Base-by-base conservation (phyloP, 2,329 filamentous ascomycete genomes). In the Talaromyces sp. region DNA sequence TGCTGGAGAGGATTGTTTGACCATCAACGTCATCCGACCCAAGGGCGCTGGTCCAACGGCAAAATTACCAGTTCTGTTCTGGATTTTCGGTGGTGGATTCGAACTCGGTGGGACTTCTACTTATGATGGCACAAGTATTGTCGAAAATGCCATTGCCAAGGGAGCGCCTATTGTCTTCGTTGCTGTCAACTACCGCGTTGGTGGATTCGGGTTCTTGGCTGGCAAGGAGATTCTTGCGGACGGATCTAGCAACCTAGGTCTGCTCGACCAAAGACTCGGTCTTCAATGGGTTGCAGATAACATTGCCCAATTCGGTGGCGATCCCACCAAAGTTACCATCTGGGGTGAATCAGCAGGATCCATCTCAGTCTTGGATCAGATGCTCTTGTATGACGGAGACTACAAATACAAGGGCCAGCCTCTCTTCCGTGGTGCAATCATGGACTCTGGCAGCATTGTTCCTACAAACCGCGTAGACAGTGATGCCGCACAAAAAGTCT, bases 201-300 rank as follows among this genome's bases (percentile, higher is more conserved):
- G 85, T 7, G 90, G 87, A 0, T 93, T 92, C 67, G 91, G 91
- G 0, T 93, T 92, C 77, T 73, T 93, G 73, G 84, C 87, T 0
- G 90, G 90, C 6, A 84, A 84, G 61, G 89, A 92, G 74, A 82
- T 92, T 51, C 79, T 89, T 3, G 81, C 82, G 4, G 89, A 91
- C 67, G 89, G 89, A 1, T 84, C 88, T 1, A 77, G 88, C 2
- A 94, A 93, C 72, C 75, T 92, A 3, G 91, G 91, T 2, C 82
- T 91, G 2, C 81, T 90, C 0, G 91, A 94, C 71, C 90, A 93
- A 71, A 83, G 89, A 38, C 82, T 90, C 68, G 91, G 85, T 0
- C 80, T 94, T 6, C 79, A 93, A 73, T 94, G 91, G 91, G 85
- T 91, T 0, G 87, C 89, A 7, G 89, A 92, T 70, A 92, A 93